Base-by-base conservation (phyloP, 495 filamentous ascomycete species). In the Diplogelasinospora grovesii region DNA sequence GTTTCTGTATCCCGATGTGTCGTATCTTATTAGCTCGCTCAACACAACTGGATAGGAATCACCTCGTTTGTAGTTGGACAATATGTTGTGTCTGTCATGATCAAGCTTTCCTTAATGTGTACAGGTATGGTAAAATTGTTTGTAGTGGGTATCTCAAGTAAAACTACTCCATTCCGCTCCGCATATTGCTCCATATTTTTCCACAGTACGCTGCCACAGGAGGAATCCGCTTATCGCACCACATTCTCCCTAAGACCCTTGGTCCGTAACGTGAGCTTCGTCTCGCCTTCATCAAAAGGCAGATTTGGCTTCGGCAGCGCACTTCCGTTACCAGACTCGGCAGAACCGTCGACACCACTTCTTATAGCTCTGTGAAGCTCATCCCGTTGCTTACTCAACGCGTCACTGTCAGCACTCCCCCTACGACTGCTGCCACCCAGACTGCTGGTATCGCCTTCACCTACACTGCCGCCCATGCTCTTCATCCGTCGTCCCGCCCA, bases 221-320 rank as follows among this genome's bases (percentile, higher is more conserved):
- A n/a, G n/a, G n/a, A n/a, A n/a, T 2, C 3, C 13, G 8, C 14
- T 52, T 36, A 62, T 0, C 38, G 38, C 6, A 64, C 61, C 30
- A 63, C 56, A 48, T 62, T 68, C 56, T 73, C 69, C 46, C 69
- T 52, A 49, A 73, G 14, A 6, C 69, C 69, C 50, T 70, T 73
- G 0, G 69, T 73, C 33, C 69, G 30, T 30, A 73, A 41, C 14
- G 62, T 65, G 15, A 71, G 41, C 45, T 60, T 68, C 3, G 49
- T 53, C 19, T 41, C 43, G 7, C 48, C 48, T 27, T 68, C 66
- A 2, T 60, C 61, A 39, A 72, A 70, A 22, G 63, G 66, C 11
- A 70, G 31, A n/a, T n/a, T n/a, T 3, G 46, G 43, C 5, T 57
- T 18, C 8, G 54, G 42, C 6, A 44, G 39, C 14, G 35, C 29